Evolutionary conservation across 768 basidiomycete species (phyloP).

Genomic region (Leccinum pellstonianum): DNA sequence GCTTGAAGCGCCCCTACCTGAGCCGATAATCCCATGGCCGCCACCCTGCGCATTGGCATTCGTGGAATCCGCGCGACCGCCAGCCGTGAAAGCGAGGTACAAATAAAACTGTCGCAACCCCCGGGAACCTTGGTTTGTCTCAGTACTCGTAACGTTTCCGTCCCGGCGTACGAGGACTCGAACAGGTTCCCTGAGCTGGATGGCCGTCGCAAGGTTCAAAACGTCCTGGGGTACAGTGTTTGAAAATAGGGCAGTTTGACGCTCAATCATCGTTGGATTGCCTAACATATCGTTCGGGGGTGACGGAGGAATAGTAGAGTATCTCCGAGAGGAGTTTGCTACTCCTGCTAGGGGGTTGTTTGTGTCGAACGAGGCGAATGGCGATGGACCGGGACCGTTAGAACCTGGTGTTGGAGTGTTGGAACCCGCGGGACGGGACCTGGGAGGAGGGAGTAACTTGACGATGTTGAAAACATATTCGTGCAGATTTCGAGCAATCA

Average conservation of each 20-base stretch:
- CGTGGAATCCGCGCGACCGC: constrained; percentile 61
- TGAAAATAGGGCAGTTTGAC: constrained; percentile 93
- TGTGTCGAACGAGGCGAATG: constrained; percentile 50
- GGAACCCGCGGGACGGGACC: constrained; percentile 53
- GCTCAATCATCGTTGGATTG: constrained; percentile 52
- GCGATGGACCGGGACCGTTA: constrained; percentile 35
- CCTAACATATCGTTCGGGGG: constrained; percentile 41
- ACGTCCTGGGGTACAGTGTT: constrained; percentile 99
- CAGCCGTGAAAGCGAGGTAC: constrained; percentile 92
- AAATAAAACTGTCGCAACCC: constrained; percentile 95
- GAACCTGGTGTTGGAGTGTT: constrained; percentile 35
- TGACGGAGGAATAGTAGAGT: constrained; percentile 53
- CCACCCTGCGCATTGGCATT: constrained; percentile 43
- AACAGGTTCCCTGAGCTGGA: constrained; percentile 94
- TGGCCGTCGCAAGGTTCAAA: constrained; percentile 88
- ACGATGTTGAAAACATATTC: constrained; percentile 94
- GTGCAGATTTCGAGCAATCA: constrained; percentile 95
- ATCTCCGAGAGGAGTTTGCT: constrained; percentile 50
- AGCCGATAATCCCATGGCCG: constrained; percentile 89
- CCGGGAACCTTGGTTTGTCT: constrained; percentile 70
- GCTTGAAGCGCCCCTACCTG: constrained; percentile 78
- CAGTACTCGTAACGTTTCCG: constrained; percentile 71
- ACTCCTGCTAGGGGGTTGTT: constrained; percentile 34
- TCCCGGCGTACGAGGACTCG: constrained; percentile 95
- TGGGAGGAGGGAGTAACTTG: constrained; percentile 86